These are phyloP conservation scores for Dichotomocladium elegans DNA, from an alignment of 371 early-diverging fungal genomes.

Conservation along the genomic window DNA sequence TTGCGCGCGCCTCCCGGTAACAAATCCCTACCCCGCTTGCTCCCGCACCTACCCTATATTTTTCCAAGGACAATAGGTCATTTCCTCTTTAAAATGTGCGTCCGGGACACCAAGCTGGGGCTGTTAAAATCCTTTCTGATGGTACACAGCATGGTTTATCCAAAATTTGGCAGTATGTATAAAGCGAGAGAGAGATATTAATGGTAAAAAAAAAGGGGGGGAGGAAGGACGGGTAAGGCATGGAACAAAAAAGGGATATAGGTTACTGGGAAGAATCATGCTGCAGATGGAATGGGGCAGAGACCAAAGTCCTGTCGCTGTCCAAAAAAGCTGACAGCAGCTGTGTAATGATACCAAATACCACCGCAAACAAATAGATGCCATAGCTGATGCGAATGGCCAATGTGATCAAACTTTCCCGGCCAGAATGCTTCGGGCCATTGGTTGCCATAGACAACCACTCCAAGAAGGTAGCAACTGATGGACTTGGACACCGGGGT, in stretches of 20 bases:
- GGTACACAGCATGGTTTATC: too few relatives aligned
- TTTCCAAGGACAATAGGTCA: too few relatives aligned
- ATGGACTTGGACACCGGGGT: constrained; percentile 41
- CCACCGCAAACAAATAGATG: constrained; percentile 72
- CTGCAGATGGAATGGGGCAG: constrained; percentile 10
- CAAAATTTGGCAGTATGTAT: too few relatives aligned
- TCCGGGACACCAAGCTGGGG: too few relatives aligned
- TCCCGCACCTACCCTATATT: too few relatives aligned
- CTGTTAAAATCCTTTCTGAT: too few relatives aligned
- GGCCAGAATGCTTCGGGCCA: constrained; percentile 73
- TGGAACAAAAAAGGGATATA: background rate
- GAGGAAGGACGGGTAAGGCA: background rate
- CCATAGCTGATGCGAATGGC: constrained; percentile 81
- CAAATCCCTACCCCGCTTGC: too few relatives aligned
- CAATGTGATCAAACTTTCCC: constrained; percentile 69
- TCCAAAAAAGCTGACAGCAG: constrained; percentile 48
- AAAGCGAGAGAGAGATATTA: background rate
- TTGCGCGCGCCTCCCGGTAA: too few relatives aligned
- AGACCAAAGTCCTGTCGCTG: constrained; percentile 32
- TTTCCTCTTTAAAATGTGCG: too few relatives aligned
- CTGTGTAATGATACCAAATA: constrained; percentile 64
- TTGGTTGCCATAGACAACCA: constrained; percentile 63
- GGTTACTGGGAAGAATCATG: background rate
- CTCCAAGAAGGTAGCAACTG: constrained; percentile 36
- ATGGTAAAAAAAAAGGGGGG: background rate